Conservation (phyloP, 148 eudicot genomes). For the Cornus suecica region DNA sequence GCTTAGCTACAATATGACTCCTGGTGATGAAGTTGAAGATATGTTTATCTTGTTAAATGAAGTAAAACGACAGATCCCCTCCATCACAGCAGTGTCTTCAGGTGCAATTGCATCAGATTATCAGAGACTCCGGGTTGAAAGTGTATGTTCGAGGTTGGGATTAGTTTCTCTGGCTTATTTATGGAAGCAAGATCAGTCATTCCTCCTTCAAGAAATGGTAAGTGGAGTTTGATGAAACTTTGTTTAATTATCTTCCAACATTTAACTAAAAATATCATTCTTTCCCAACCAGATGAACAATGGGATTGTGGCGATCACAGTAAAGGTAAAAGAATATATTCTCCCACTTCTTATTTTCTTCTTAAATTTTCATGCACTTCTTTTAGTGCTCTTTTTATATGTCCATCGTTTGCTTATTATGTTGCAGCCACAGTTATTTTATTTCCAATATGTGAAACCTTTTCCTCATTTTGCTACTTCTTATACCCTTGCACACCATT, state of each 20-base stretch:
- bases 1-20: conserved; percentile 76
- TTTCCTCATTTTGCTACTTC: not conserved
- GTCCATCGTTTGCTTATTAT: not conserved
- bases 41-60: conserved; percentile 74
- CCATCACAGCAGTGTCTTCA: conserved; percentile 76
- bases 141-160: conserved; percentile 89
- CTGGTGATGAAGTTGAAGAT: conserved; percentile 99
- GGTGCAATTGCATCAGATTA: conserved; percentile 99
- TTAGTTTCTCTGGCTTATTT: conserved; percentile 91
- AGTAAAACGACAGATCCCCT: conserved; percentile 76
- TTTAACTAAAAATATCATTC: not conserved
- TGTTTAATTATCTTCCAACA: not conserved
- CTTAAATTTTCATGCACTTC: not conserved
- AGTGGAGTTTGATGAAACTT: not conserved
- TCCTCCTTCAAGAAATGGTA: conserved; percentile 91
- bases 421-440: not conserved
- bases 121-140: conserved; percentile 95
- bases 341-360: not conserved
- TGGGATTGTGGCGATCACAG: conserved; percentile 68
- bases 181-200: conserved; percentile 89
- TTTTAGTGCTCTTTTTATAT: not conserved
- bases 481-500: not conserved
- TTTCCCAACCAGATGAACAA: conserved; percentile 50
- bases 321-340: conserved; percentile 66
- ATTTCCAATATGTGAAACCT: not conserved